phyloP scores from a whole-genome alignment of 2,329 filamentous ascomycete species.

The Botryotinia globosa region DNA sequence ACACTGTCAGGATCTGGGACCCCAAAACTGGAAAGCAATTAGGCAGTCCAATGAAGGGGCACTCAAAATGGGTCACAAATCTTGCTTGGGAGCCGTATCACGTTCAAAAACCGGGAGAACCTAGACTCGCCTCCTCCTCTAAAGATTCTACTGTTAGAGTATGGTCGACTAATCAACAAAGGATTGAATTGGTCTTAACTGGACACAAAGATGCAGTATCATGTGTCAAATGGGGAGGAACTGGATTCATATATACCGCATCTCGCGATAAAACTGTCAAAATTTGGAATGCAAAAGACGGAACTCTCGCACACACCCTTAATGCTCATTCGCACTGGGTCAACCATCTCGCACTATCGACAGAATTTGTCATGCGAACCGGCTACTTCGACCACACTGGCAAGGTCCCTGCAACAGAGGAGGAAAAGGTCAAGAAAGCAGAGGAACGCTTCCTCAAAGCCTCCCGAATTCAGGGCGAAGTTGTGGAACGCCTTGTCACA shows the following conservation, averaged over 20 bases:
- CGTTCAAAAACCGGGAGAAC: slow-evolving; percentile 67
- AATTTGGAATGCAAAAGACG: slow-evolving; percentile 79
- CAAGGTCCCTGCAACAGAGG: slow-evolving; percentile 63
- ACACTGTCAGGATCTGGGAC: slow-evolving; percentile 86
- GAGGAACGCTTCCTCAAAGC: slow-evolving; percentile 83
- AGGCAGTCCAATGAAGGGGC: slow-evolving; percentile 71
- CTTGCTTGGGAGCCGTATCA: slow-evolving; percentile 95
- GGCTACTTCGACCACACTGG: slow-evolving; percentile 82
- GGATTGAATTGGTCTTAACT: slow-evolving; percentile 76
- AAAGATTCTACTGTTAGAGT: slow-evolving; percentile 87
- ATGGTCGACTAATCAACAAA: slow-evolving; percentile 77
- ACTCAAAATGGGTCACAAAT: slow-evolving; percentile 84
- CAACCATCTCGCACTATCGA: slow-evolving; percentile 90
- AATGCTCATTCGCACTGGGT: slow-evolving; percentile 89
- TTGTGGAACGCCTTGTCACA: slow-evolving; percentile 82
- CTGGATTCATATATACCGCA: slow-evolving; percentile 75
- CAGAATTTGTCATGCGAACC: slow-evolving; percentile 84
- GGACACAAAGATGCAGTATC: slow-evolving; percentile 88
- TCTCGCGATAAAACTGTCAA: slow-evolving; percentile 92
- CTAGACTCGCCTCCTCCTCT: slow-evolving; percentile 79
- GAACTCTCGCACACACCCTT: slow-evolving; percentile 76
- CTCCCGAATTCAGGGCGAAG: slow-evolving; percentile 69
- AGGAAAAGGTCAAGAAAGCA: slow-evolving; percentile 71
- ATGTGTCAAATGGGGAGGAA: slow-evolving; percentile 94
- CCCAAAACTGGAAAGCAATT: slow-evolving; percentile 73